A percentile compares a stretch with the other conserved stretches of the same genome.
Evolutionary conservation across 2,329 filamentous ascomycete genomes (phyloP).

Genomic region (Phaeophleospora eucalypticola): DNA sequence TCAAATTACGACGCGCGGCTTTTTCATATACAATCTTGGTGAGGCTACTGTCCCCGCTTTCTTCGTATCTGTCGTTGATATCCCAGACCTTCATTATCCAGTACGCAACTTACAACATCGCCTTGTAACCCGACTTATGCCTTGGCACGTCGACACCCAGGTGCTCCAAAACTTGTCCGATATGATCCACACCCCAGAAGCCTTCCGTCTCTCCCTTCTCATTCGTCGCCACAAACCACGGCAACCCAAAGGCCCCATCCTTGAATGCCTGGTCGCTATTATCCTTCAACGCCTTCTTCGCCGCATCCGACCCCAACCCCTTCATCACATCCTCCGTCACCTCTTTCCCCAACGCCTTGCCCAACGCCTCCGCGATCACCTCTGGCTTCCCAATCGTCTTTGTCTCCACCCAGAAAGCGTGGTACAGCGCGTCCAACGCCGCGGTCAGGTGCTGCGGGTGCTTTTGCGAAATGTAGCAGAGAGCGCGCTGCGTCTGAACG

Average conservation of each 20-base stretch:
- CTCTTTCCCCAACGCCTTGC: slow-evolving; percentile 43
- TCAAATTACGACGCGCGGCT: neutral
- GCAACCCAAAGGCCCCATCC: slow-evolving; percentile 57
- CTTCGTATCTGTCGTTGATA: too few relatives aligned
- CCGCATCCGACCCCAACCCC: slow-evolving; percentile 35
- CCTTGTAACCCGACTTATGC: slow-evolving; percentile 34
- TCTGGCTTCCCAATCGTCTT: slow-evolving; percentile 45
- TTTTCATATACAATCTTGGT: neutral
- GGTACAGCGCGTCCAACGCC: slow-evolving; percentile 47
- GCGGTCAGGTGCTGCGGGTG: slow-evolving; percentile 40
- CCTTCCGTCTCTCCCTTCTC: slow-evolving; percentile 49
- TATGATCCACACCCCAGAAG: slow-evolving; percentile 60
- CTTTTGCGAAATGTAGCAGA: slow-evolving; percentile 45
- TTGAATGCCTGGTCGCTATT: slow-evolving; percentile 52
- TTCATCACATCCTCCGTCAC: slow-evolving; percentile 38
- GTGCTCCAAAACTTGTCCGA: slow-evolving; percentile 53
- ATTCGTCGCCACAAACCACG: slow-evolving; percentile 57
- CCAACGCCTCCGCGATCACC: slow-evolving; percentile 44
- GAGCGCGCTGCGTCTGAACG: slow-evolving; percentile 48
- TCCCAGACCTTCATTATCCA: too few relatives aligned
- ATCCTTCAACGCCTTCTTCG: slow-evolving; percentile 44
- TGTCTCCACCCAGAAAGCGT: slow-evolving; percentile 50
- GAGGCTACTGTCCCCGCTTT: too few relatives aligned
- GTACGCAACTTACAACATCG: slow-evolving; percentile 37
- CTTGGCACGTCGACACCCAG: slow-evolving; percentile 46